Evolutionary conservation across 2,329 filamentous ascomycete species (phyloP).

Genomic region (Aspergillus hiratsukae): DNA sequence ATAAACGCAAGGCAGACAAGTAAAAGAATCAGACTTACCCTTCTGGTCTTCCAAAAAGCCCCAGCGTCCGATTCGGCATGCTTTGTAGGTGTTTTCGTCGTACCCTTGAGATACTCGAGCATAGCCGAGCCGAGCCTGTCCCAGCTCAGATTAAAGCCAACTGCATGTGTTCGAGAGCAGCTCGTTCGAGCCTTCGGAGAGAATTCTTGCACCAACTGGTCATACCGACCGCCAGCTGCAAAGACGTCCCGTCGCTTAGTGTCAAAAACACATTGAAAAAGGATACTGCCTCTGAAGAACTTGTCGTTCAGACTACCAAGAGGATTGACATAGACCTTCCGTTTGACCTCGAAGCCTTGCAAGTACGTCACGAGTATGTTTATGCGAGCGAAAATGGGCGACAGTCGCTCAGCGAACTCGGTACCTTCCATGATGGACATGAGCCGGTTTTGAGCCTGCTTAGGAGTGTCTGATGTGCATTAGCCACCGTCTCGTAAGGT

Average conservation of each 20-base stretch:
- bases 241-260: slow-evolving; percentile 77
- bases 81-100: slow-evolving; percentile 58
- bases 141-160: slow-evolving; percentile 89
- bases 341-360: slow-evolving; percentile 67
- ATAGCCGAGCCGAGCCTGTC: slow-evolving; percentile 69
- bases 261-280: slow-evolving; percentile 90
- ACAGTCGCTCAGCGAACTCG: slow-evolving; percentile 48
- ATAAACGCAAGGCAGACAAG: background rate
- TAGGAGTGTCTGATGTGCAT: slow-evolving; percentile 60
- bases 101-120: slow-evolving; percentile 46
- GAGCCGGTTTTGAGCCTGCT: slow-evolving; percentile 66
- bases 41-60: slow-evolving; percentile 57
- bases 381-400: slow-evolving; percentile 67
- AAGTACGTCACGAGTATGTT: slow-evolving; percentile 72
- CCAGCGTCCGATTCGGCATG: slow-evolving; percentile 61
- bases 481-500: slow-evolving; percentile 50
- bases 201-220: slow-evolving; percentile 80
- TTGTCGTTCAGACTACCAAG: slow-evolving; percentile 85
- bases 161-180: slow-evolving; percentile 68
- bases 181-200: slow-evolving; percentile 63
- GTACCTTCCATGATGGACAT: slow-evolving; percentile 52
- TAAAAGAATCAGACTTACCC: slow-evolving; percentile 47
- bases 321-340: slow-evolving; percentile 78
- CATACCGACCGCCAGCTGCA: slow-evolving; percentile 90
- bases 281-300: slow-evolving; percentile 78